Base-by-base conservation (phyloP, 495 filamentous ascomycete species). In the Podospora anserina region DNA sequence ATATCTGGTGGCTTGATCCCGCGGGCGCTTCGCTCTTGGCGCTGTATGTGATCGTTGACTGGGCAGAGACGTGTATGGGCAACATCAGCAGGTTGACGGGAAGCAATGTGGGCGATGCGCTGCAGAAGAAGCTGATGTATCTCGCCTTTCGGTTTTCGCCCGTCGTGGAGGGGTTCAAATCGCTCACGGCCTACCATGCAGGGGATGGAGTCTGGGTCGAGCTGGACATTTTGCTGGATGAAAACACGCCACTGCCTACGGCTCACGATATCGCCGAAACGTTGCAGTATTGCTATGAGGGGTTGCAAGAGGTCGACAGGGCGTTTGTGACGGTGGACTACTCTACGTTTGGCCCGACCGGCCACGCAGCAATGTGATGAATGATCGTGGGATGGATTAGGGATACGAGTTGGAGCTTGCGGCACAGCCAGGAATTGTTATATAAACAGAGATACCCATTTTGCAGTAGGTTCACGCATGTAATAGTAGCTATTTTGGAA, bases 141-240 rank as follows among this genome's bases (percentile, higher is more conserved):
- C 71, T 85, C 13, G 82, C 78, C 4, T 84, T 74, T 61, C 74
- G 81, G 9, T 84, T 84, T 70, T 69, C 73, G 13, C 82, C 81
- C 3, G 70, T 85, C 1, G 80, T 84, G 0, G 66, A 78, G 4
- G 80, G 82, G 5, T 82, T 80, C 73, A 85, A 85, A 67, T 71
- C 34, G 23, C 70, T 85, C n/a, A 78, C 76, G 61, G 77, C 78
- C 0, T 85, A 85, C 67, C 81, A 85, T 71, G 76, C 77, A 15
- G 81, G 83, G 11, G 82, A 85, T 70, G 80, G 82, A 9, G 76
- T 84, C 5, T 84, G 80, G 82, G 81, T 81, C 1, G 82, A 85
- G 69, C 72, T 82, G 53, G 82, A 85, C 68, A 75, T 84, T 19
- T 61, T 85, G 69, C 57, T 84, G 68, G 74, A 81, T 64, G 77